These are phyloP conservation scores for Fusarium sp. DNA, from an alignment of 2,329 filamentous ascomycete genomes.

Conservation along the genomic window DNA sequence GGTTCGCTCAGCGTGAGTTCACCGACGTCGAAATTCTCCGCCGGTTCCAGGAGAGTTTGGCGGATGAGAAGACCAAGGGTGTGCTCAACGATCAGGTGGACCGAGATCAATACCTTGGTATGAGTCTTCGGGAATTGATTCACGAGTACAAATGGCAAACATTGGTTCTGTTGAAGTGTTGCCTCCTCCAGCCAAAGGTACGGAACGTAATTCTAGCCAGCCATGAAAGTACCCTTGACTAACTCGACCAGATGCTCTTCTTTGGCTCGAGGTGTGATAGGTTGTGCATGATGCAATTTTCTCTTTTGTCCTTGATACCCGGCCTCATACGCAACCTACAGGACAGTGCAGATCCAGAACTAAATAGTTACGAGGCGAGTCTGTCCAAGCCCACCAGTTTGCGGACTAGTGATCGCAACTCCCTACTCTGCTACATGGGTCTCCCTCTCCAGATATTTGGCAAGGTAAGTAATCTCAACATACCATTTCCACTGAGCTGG, in stretches of 20 bases:
- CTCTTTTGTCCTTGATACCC: slow-evolving; percentile 92
- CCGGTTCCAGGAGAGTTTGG: slow-evolving; percentile 89
- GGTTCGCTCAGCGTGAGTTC: slow-evolving; percentile 96
- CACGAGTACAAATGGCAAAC: slow-evolving; percentile 96
- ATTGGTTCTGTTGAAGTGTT: slow-evolving; percentile 90
- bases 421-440: slow-evolving; percentile 92
- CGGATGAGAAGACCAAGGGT: slow-evolving; percentile 68
- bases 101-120: slow-evolving; percentile 86
- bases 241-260: slow-evolving; percentile 82
- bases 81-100: slow-evolving; percentile 72
- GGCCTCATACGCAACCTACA: slow-evolving; percentile 90
- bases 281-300: slow-evolving; percentile 98
- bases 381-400: slow-evolving; percentile 82
- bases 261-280: slow-evolving; percentile 96
- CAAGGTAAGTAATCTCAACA: slow-evolving; percentile 63
- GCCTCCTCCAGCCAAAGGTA: slow-evolving; percentile 93
- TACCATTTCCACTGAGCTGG: neutral
- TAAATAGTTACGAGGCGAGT: slow-evolving; percentile 82
- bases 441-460: slow-evolving; percentile 94
- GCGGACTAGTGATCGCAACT: slow-evolving; percentile 89
- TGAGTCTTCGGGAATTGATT: slow-evolving; percentile 88
- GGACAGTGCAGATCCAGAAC: slow-evolving; percentile 93
- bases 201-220: slow-evolving; percentile 2
- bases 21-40: slow-evolving; percentile 88
- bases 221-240: neutral